Evolutionary conservation across 768 basidiomycete genomes (phyloP).

Genomic region (Suillus alpinus): DNA sequence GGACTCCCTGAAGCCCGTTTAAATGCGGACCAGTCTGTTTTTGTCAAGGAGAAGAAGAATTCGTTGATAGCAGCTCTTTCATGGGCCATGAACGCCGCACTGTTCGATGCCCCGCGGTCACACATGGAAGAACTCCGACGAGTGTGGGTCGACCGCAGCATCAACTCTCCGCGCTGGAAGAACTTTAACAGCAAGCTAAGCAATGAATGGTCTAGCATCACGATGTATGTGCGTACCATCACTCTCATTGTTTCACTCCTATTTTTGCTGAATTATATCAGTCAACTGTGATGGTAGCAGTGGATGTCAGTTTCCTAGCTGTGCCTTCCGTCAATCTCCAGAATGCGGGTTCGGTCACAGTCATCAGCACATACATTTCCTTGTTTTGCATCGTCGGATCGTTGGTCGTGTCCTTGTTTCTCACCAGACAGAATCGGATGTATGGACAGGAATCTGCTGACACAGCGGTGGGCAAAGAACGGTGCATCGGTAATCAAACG

Average conservation of each 20-base stretch:
- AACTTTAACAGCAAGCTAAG: constrained; percentile 40
- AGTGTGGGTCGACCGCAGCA: constrained; percentile 43
- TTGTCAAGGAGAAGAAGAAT: constrained; percentile 5
- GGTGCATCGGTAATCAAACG: background rate
- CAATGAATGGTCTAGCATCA: constrained; percentile 47
- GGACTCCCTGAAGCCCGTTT: constrained; percentile 48
- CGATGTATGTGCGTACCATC: constrained; percentile 40
- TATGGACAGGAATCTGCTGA: constrained; percentile 19
- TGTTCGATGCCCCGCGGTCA: constrained; percentile 45
- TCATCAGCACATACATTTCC: constrained; percentile 33
- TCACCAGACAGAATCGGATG: constrained; percentile 35
- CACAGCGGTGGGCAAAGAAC: constrained; percentile 26
- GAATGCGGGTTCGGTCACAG: constrained; percentile 1
- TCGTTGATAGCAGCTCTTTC: constrained; percentile 6
- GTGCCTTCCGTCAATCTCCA: constrained; percentile 39
- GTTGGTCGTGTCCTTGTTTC: constrained; percentile 33
- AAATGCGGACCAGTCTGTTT: constrained; percentile 41
- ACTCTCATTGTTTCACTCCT: background rate
- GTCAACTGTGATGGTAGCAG: constrained; percentile 50
- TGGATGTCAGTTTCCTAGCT: constrained; percentile 51
- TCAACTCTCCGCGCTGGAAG: constrained; percentile 37
- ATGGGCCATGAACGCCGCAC: background rate
- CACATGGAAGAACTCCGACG: constrained; percentile 39
- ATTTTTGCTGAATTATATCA: constrained; percentile 15
- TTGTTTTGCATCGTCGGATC: constrained; percentile 32